Evolutionary conservation across 306 rosid species (phyloP), one percentile per base, ranked within the genome.

Genomic region (Oxytropis ochrocephala): DNA sequence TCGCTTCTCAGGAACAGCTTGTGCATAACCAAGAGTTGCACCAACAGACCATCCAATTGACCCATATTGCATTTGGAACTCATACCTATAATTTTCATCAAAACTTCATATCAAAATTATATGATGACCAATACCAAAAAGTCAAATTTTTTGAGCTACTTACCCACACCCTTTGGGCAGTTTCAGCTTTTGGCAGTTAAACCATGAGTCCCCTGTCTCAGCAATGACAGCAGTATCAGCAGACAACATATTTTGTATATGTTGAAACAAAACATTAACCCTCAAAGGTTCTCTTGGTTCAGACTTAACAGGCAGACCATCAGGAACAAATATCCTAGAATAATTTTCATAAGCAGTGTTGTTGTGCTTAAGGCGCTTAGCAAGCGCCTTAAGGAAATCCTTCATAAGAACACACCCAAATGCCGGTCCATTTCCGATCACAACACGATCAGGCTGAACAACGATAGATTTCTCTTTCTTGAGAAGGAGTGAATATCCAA

Each of bases 171-270:
- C 87, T 32, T 53, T 32, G 2, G 92, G 92, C 69, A 87, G 53
- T 57, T 82, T 87, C 17, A 87, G 82, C 72, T 86, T 86, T 55
- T 83, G 91, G 78, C 89, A 84, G 74, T 87, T 87, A 68, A 87
- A 87, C 91, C 89, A 87, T 0, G 91, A 87, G 63, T 87, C 91
- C 58, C 92, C 92, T 4, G 92, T 85, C 70, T 87, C 89, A 43
- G 92, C 92, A 69, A 87, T 87, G 11, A 87, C 89, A 47, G 87
- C 89, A 0, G 84, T 82, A 21, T 80, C 83, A 76, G 65, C 0
- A 48, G 83, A 78, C 35, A 87, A 36, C 87, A 87, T 55, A 6
- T 75, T 74, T 11, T 87, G 92, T 36, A 84, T 76, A 38, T 87
- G 89, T 12, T 84, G 76, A 44, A 87, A 87, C 73, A 87, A 38